These are phyloP conservation scores for Phylloporus sp. DNA, from an alignment of 1,284 basidiomycete species.

Conservation along the genomic window DNA sequence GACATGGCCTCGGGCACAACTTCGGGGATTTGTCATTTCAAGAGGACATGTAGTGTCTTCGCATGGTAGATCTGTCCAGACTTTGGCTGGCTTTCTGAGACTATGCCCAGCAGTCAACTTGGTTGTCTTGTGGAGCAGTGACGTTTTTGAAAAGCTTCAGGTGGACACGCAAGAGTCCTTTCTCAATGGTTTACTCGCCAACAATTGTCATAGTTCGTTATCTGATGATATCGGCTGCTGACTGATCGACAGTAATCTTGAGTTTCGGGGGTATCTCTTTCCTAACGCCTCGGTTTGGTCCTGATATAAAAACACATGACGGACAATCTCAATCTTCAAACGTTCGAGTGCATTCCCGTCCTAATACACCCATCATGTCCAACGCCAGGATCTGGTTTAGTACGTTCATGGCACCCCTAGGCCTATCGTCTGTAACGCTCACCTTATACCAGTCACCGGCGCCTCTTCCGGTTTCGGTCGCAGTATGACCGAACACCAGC, in stretches of 20 bases:
- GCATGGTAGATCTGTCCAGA: too few relatives aligned
- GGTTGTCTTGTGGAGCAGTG: too few relatives aligned
- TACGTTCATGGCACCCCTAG: constrained; percentile 1
- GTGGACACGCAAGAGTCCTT: neutral
- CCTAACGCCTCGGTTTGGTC: neutral
- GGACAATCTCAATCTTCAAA: neutral
- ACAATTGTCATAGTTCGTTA: neutral
- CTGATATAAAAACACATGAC: neutral
- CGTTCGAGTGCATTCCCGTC: too few relatives aligned
- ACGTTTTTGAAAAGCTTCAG: too few relatives aligned
- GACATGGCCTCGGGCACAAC: too few relatives aligned
- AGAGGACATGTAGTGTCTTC: too few relatives aligned
- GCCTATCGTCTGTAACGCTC: neutral
- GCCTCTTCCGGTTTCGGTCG: constrained; percentile 35
- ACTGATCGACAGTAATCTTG: neutral
- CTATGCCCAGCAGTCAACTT: too few relatives aligned
- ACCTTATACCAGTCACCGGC: constrained; percentile 26
- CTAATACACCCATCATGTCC: constrained; percentile 13
- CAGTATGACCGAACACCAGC: constrained; percentile 25
- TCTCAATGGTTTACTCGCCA: neutral
- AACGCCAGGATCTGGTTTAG: constrained; percentile 26
- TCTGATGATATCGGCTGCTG: neutral
- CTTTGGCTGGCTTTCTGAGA: too few relatives aligned
- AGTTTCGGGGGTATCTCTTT: too few relatives aligned
- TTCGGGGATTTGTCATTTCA: too few relatives aligned